A percentile compares a stretch with the other conserved stretches of the same genome.
phyloP scores from a whole-genome alignment of 176 grass and related monocot species.

The Cocos nucifera region DNA sequence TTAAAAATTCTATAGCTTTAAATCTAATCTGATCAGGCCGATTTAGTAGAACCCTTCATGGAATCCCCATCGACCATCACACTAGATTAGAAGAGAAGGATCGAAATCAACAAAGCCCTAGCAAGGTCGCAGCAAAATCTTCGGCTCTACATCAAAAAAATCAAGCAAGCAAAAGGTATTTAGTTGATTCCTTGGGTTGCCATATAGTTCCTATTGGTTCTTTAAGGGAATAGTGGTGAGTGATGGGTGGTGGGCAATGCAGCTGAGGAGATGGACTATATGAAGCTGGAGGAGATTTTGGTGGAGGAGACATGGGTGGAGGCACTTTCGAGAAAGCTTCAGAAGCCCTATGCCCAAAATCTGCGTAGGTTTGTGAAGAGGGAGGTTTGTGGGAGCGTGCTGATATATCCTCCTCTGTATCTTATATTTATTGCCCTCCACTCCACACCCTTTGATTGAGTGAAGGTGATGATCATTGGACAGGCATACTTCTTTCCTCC shows the following conservation, averaged over 20 bases:
- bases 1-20: too few species aligned
- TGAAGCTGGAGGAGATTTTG: constrained; percentile 82
- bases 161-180: constrained; percentile 68
- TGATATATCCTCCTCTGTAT: constrained; percentile 62
- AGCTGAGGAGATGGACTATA: constrained; percentile 22
- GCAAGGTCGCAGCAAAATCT: constrained; percentile 48
- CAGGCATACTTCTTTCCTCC: constrained; percentile 33
- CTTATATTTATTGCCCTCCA: constrained; percentile 86
- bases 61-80: background rate
- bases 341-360: constrained; percentile 65
- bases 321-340: constrained; percentile 54
- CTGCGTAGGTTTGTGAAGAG: constrained; percentile 63
- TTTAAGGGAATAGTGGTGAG: background rate
- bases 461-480: constrained; percentile 89
- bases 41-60: too few species aligned
- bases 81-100: constrained; percentile 53
- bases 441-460: constrained; percentile 56
- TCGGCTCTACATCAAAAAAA: constrained; percentile 34
- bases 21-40: too few species aligned
- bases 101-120: constrained; percentile 68
- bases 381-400: constrained; percentile 43
- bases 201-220: background rate
- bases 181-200: constrained; percentile 8
- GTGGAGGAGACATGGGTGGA: constrained; percentile 73
- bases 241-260: background rate